phyloP scores from a whole-genome alignment of 2,329 filamentous ascomycete genomes.

The Pestalotiopsis sp. region DNA sequence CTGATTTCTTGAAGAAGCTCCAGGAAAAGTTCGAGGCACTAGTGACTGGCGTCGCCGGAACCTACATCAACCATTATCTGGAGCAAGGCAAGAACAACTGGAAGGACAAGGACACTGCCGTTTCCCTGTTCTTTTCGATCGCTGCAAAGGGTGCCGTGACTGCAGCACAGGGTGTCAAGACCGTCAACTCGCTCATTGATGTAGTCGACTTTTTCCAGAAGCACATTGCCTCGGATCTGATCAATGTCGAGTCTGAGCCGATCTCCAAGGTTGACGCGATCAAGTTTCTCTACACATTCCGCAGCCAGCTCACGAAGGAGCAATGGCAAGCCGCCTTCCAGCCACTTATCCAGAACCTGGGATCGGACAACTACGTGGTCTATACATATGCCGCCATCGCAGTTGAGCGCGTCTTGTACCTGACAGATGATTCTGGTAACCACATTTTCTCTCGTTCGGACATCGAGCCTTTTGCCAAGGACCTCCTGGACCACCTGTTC shows the following conservation, averaged over 20 bases:
- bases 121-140: conserved; percentile 93
- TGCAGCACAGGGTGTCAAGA: conserved; percentile 85
- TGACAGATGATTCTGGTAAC: conserved; percentile 74
- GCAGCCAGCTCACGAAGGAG: conserved; percentile 87
- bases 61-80: conserved; percentile 86
- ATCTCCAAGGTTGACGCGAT: conserved; percentile 97
- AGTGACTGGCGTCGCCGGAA: conserved; percentile 85
- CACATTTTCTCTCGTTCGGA: conserved; percentile 80
- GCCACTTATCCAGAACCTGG: conserved; percentile 87
- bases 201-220: conserved; percentile 95
- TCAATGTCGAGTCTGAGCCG: conserved; percentile 71
- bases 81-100: conserved; percentile 81
- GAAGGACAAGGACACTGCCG: conserved; percentile 98
- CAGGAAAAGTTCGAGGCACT: conserved; percentile 85
- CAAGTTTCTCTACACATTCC: conserved; percentile 97
- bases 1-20: conserved; percentile 88
- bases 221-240: conserved; percentile 85
- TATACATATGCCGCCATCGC: conserved; percentile 98
- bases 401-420: conserved; percentile 87
- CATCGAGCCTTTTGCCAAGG: conserved; percentile 81
- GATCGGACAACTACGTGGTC: conserved; percentile 89
- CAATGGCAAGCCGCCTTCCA: conserved; percentile 92
- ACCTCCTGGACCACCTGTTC: conserved; percentile 88
- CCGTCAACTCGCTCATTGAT: conserved; percentile 83
- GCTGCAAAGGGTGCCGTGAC: conserved; percentile 91